phyloP scores from a whole-genome alignment of 305 asterid genomes.

The Euphrasia arctica region DNA sequence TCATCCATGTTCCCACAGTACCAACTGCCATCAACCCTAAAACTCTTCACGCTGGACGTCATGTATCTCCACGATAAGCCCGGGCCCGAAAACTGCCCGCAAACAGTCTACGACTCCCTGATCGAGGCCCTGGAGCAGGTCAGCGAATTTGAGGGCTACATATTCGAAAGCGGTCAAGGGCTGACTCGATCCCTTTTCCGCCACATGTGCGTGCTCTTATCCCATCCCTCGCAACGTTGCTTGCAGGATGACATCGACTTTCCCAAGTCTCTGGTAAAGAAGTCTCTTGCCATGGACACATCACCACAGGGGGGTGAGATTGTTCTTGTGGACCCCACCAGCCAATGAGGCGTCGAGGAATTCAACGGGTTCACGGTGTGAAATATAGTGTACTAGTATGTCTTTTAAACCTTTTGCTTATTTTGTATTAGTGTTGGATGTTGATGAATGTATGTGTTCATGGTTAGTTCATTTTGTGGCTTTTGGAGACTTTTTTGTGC shows the following conservation, averaged over 20 bases:
- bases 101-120: slow-evolving; percentile 75
- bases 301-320: slow-evolving; percentile 49
- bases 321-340: slow-evolving; percentile 33
- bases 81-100: slow-evolving; percentile 93
- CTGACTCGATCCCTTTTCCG: slow-evolving; percentile 75
- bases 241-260: slow-evolving; percentile 70
- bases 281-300: slow-evolving; percentile 40
- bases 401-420: too few species aligned
- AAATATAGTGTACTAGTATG: too few species aligned
- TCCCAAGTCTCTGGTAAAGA: slow-evolving; percentile 75
- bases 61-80: slow-evolving; percentile 95
- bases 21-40: slow-evolving; percentile 60
- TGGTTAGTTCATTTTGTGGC: slow-evolving; percentile 22
- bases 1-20: slow-evolving; percentile 69
- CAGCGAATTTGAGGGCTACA: slow-evolving; percentile 82
- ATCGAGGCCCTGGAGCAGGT: slow-evolving; percentile 87
- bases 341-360: slow-evolving; percentile 36
- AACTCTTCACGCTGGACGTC: slow-evolving; percentile 85
- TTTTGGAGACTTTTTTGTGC: slow-evolving; percentile 65
- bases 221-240: slow-evolving; percentile 92
- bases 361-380: too few species aligned
- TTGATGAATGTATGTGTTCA: too few species aligned
- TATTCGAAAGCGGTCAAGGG: slow-evolving; percentile 91
- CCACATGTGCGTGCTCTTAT: slow-evolving; percentile 61
- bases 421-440: too few species aligned